phyloP scores from a whole-genome alignment of 805 yeast species.

The Isabelozyma rhagii region DNA sequence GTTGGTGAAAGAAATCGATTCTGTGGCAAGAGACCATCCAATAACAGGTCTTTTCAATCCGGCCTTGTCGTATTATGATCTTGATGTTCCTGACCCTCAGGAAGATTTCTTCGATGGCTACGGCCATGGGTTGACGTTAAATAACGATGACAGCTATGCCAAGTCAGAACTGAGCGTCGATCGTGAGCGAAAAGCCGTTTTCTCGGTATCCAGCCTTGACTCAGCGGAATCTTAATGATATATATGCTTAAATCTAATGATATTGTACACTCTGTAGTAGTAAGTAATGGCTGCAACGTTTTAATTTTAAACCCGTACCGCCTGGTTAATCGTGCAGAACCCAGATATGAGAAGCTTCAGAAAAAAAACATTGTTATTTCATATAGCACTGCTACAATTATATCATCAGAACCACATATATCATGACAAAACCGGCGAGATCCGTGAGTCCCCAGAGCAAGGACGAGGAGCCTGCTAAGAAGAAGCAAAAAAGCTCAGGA shows the following conservation, averaged over 20 bases:
- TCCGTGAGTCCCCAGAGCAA: conserved; percentile 15
- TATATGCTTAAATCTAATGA: neutral
- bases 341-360: too few species aligned
- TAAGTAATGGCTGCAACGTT: neutral
- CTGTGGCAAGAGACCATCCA: conserved; percentile 37
- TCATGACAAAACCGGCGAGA: conserved; percentile 1
- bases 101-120: conserved; percentile 30
- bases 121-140: conserved; percentile 29
- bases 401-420: neutral
- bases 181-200: conserved; percentile 8
- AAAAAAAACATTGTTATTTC: neutral
- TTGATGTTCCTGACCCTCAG: conserved; percentile 12
- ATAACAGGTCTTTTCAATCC: conserved; percentile 40
- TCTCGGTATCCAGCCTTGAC: conserved; percentile 7
- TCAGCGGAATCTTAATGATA: neutral
- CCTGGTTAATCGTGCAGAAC: neutral
- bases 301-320: neutral
- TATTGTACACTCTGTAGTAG: neutral
- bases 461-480: conserved; percentile 2
- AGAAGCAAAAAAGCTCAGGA: conserved; percentile 1
- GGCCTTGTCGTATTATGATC: conserved; percentile 36
- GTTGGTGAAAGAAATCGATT: conserved; percentile 53
- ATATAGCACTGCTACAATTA: too few species aligned
- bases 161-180: neutral
- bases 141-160: conserved; percentile 8